These are phyloP conservation scores for Termitomyces sp. DNA, from an alignment of 768 basidiomycete species.

Conservation along the genomic window DNA sequence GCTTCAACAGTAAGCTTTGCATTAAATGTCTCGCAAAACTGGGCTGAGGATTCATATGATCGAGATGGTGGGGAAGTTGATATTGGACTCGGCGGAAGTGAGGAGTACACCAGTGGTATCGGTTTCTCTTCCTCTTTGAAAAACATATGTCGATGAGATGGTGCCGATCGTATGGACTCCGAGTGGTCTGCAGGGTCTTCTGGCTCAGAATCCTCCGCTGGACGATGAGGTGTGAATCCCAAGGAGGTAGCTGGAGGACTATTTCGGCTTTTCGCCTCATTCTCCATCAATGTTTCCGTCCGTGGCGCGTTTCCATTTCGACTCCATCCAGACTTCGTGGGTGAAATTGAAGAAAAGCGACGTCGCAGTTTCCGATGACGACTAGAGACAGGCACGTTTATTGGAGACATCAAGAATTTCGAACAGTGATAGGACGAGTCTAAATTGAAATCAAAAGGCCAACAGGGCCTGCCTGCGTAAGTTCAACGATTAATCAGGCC, in stretches of 20 bases:
- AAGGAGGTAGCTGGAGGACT: slow-evolving; percentile 22
- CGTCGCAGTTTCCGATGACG: slow-evolving; percentile 25
- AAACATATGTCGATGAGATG: slow-evolving; percentile 13
- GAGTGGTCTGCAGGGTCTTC: slow-evolving; percentile 18
- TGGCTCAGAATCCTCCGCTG: slow-evolving; percentile 20
- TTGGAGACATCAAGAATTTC: background rate
- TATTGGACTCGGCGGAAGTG: slow-evolving; percentile 71
- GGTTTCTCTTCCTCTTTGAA: slow-evolving; percentile 17
- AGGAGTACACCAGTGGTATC: slow-evolving; percentile 56
- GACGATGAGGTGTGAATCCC: slow-evolving; percentile 15
- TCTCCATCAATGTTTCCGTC: slow-evolving; percentile 13
- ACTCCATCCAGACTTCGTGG: slow-evolving; percentile 17
- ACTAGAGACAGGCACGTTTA: slow-evolving; percentile 2
- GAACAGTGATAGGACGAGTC: background rate
- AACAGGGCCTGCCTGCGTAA: background rate
- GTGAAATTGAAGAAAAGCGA: slow-evolving; percentile 26
- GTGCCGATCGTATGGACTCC: slow-evolving; percentile 10
- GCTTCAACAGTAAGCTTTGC: slow-evolving; percentile 15
- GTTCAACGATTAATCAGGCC: too few relatives aligned
- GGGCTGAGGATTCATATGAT: slow-evolving; percentile 21
- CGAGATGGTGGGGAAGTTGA: slow-evolving; percentile 36
- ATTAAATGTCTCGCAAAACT: slow-evolving; percentile 20
- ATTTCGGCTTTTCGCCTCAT: slow-evolving; percentile 9
- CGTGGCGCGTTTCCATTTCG: slow-evolving; percentile 20
- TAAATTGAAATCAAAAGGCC: background rate